Percentiles rank a stretch among this genome's conserved stretches.
Evolutionary conservation across 495 filamentous ascomycete genomes (phyloP).

Genomic region (Filosporella fistucella): DNA sequence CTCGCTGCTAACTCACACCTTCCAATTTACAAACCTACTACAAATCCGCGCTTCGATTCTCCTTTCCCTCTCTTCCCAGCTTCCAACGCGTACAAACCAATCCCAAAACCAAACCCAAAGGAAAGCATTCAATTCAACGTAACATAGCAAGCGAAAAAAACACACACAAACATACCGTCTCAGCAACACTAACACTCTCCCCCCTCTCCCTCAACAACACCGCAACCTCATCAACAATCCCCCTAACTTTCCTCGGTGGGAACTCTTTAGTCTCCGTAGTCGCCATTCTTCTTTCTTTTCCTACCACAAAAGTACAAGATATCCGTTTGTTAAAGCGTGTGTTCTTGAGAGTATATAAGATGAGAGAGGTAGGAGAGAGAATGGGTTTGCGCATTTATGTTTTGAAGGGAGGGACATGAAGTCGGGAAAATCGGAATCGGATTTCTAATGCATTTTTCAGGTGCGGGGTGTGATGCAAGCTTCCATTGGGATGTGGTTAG

Average conservation of each 20-base stretch:
- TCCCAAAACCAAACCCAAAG: no score
- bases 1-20: no score
- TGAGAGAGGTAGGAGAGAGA: background rate
- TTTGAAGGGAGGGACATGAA: background rate
- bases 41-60: no score
- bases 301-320: no score
- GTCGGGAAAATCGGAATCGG: background rate
- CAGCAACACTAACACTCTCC: conserved; percentile 53
- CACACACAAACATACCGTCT: conserved; percentile 41
- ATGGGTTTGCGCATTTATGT: background rate
- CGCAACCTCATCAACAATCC: conserved; percentile 44
- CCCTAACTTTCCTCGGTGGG: conserved; percentile 44
- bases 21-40: no score
- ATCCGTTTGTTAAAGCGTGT: background rate
- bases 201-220: conserved; percentile 45
- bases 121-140: no score
- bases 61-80: no score
- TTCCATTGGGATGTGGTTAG: conserved; percentile 1
- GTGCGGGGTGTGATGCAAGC: background rate
- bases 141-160: background rate
- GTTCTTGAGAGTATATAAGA: background rate
- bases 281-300: conserved; percentile 1
- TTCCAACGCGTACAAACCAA: no score
- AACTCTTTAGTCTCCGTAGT: conserved; percentile 30
- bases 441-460: background rate